Evolutionary conservation across 352 stramenopile species (phyloP), one percentile per base, ranked within the genome.

Genomic region (Pythium myriotylum): DNA sequence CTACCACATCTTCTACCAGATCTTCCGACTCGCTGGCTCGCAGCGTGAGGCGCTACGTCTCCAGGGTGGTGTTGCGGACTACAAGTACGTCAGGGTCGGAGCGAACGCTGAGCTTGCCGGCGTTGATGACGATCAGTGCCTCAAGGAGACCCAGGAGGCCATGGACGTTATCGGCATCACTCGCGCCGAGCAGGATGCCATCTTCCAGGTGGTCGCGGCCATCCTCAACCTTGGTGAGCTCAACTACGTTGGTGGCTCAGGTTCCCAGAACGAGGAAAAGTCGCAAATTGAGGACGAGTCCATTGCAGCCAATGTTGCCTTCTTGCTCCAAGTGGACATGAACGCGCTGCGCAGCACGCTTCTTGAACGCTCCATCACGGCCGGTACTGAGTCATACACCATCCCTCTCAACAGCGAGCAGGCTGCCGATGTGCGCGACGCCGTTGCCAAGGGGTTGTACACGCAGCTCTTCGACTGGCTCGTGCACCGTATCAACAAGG

Each of bases 1-100:
- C 73, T 99, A 98, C 83, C 97, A 99, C 75, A 87, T 99, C 33
- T 99, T 99, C 73, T 99, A 99, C 79, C 88, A 98, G 71, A 81
- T 99, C 51, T 89, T 96, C 69, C 70, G 68, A 17, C 72, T 92
- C 17, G 45, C 65, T 0, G 66, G 77, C 14, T 68, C 62, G 2
- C 73, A 79, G 1, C 88, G 79, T 59, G 53, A 45, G 37, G 72
- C 81, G 29, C 71, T 95, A 46, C 81, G 79, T 40, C 73, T 89
- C 24, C 71, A 79, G 20, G 81, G 89, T 3, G 64, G 76, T 37
- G 86, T 74, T 7, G 69, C 67, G 5, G 83, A 77, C 59, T 92
- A 92, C 73, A 88, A 92, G 57, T 95, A 91, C 61, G 89, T 95
- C 73, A 66, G 72, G 5, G 74, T 72, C 19, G 84, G 84, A 0